A percentile compares a stretch with the other conserved stretches of the same genome.
phyloP scores from a whole-genome alignment of 148 eudicot genomes.

The Polygonum maritimum region DNA sequence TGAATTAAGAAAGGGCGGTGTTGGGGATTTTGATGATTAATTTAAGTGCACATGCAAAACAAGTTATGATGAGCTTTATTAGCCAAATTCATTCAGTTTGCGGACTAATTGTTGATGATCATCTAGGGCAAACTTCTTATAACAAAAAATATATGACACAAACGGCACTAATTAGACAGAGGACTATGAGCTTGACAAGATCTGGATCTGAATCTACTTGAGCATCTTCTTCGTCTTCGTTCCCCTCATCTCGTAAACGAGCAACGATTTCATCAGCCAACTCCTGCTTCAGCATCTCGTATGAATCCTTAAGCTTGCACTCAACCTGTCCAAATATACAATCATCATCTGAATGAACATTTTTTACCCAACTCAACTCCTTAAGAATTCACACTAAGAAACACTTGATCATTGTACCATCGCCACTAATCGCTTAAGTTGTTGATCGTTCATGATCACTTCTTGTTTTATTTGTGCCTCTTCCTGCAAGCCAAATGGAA shows the following conservation, averaged over 20 bases:
- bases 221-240: constrained; percentile 28
- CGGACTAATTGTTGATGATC: too few relatives aligned
- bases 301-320: constrained; percentile 51
- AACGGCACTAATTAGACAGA: too few relatives aligned
- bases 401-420: not conserved
- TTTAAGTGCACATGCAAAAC: not conserved
- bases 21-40: not conserved
- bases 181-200: too few relatives aligned
- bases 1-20: not conserved
- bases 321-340: constrained; percentile 44
- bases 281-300: constrained; percentile 52
- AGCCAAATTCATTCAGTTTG: too few relatives aligned
- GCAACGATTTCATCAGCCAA: constrained; percentile 73
- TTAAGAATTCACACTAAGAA: not conserved
- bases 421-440: not conserved
- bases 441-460: constrained; percentile 28
- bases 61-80: too few relatives aligned
- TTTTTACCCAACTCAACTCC: not conserved
- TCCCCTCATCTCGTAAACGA: constrained; percentile 40
- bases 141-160: too few relatives aligned
- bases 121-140: too few relatives aligned
- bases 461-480: constrained; percentile 44
- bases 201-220: constrained; percentile 9
- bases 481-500: constrained; percentile 25
- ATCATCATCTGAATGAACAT: not conserved